A percentile compares a stretch with the other conserved stretches of the same genome.
phyloP scores from a whole-genome alignment of 306 rosid species.

The Myrica gale region DNA sequence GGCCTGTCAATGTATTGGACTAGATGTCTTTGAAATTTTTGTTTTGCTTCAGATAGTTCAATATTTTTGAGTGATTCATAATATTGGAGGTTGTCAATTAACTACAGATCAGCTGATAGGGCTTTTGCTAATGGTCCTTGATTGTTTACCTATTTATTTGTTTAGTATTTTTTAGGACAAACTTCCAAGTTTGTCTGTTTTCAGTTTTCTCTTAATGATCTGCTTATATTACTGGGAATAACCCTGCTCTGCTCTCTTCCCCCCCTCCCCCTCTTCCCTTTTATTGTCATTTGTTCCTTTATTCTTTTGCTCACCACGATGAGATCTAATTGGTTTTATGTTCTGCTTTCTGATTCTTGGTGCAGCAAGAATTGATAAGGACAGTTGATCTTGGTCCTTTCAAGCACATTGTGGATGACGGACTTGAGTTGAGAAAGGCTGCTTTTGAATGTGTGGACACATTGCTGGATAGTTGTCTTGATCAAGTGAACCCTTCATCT shows the following conservation, averaged over 20 bases:
- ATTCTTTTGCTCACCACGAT: neutral
- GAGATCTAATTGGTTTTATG: constrained; percentile 17
- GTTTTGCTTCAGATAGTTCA: neutral
- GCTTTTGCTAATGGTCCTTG: neutral
- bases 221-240: neutral
- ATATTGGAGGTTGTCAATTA: neutral
- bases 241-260: neutral
- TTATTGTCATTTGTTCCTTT: neutral
- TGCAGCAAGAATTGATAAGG: constrained; percentile 95
- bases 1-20: neutral
- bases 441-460: constrained; percentile 99
- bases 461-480: constrained; percentile 94
- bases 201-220: neutral
- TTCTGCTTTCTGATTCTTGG: constrained; percentile 29
- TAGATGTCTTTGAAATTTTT: neutral
- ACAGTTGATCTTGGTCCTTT: constrained; percentile 99
- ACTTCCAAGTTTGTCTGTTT: neutral
- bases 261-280: neutral
- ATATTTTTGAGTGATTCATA: neutral
- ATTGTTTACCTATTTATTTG: too few species aligned
- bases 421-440: constrained; percentile 99
- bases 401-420: constrained; percentile 98
- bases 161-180: neutral
- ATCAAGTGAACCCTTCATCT: constrained; percentile 98
- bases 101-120: neutral